Percentiles rank a stretch among this genome's conserved stretches.
phyloP scores from a whole-genome alignment of 1,284 basidiomycete species.

The Pseudozyma tsukubaensis region DNA sequence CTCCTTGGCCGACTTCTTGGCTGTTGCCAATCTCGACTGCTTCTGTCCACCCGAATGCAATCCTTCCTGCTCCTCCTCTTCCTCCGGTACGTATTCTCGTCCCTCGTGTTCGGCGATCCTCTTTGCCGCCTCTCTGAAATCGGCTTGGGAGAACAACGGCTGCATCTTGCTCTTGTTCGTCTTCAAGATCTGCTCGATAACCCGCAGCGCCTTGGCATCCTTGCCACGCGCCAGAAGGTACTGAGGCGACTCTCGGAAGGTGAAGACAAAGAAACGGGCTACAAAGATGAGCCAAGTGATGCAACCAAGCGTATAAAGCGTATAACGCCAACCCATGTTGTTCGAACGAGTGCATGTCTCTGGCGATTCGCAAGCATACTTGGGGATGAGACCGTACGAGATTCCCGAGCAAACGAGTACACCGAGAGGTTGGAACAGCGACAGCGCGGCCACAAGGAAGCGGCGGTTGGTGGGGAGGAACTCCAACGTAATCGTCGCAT shows the following conservation, averaged over 20 bases:
- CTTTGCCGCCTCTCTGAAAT: constrained; percentile 68
- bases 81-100: constrained; percentile 9
- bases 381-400: constrained; percentile 62
- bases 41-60: constrained; percentile 11
- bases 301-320: constrained; percentile 60
- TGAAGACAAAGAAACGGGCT: constrained; percentile 62
- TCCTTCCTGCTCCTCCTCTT: constrained; percentile 28
- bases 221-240: constrained; percentile 57
- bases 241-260: constrained; percentile 63
- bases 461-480: constrained; percentile 55
- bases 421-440: constrained; percentile 65
- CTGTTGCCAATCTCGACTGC: constrained; percentile 16
- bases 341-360: constrained; percentile 42
- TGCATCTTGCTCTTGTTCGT: constrained; percentile 66
- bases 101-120: constrained; percentile 35
- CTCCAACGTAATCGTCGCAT: constrained; percentile 62
- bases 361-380: constrained; percentile 46
- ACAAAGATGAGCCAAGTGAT: constrained; percentile 65
- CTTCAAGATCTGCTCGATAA: constrained; percentile 51
- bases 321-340: constrained; percentile 67
- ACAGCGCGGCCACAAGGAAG: constrained; percentile 56
- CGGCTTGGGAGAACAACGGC: constrained; percentile 68
- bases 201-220: constrained; percentile 55
- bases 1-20: constrained; percentile 50
- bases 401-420: constrained; percentile 59